Evolutionary conservation across 2,329 filamentous ascomycete species (phyloP), one percentile per base, ranked within the genome.

Genomic region (Claviceps purpurea): DNA sequence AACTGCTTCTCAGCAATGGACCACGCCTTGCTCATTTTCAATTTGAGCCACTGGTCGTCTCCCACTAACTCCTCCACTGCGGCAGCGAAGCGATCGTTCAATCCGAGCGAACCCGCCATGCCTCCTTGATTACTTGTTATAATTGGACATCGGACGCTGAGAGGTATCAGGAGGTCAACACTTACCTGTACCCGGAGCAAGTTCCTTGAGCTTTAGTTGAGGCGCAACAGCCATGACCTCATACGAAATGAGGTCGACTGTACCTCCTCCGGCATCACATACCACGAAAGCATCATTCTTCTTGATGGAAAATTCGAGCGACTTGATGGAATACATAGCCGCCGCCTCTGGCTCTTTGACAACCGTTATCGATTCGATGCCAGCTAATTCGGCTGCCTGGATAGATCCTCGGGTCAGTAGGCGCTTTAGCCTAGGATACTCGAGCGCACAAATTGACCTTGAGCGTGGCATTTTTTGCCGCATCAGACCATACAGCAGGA

Each of bases 401-500:
- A 66, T 63, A 16, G 18, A 26, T 38, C 18, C 11, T 13, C 26
- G 20, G 40, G 14, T 34, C 42, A 47, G 45, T 4, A 38, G 18
- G 20, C 5, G 11, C 30, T 38, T 47, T 34, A 5, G 3, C 7
- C 20, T 13, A 42, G 4, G 14, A 47, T n/a, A 47, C 1, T 20
- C 4, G 24, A 47, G 14, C 16, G 7, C 11, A 45, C 6, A 26
- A 11, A 50, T 50, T 41, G 53, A 59, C 59, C 50, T 56, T 40
- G 1, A 58, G 45, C 0, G 75, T 80, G 38, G 70, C 70, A 43
- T 76, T 67, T 49, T 76, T 79, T 24, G 77, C 75, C 5, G 66
- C 65, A 44, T 78, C 75, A 26, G 72, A 75, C 78, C 77, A 81
- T 5, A 81, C 75, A 6, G 77, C 77, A 0, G 78, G 78, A 1